Base-by-base conservation (phyloP, 2,329 filamentous ascomycete species). In the Cladosporium sp. region DNA sequence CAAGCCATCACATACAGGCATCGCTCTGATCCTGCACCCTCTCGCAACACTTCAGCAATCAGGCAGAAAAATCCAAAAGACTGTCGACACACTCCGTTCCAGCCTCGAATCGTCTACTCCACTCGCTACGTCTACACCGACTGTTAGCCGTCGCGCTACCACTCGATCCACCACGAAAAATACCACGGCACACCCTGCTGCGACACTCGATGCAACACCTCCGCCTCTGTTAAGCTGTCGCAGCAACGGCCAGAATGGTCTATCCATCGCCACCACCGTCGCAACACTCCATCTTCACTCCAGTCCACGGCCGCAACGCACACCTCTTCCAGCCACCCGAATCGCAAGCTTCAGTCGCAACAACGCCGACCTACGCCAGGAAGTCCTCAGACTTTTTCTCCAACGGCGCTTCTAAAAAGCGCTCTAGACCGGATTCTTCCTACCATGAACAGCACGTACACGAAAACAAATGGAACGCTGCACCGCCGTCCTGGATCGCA, bases 291-390 rank as follows among this genome's bases (percentile, higher is more conserved):
- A 47, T 37, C 8, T 44, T 50, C 24, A 50, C 54, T 3, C 54
- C 54, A 32, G 24, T 42, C n/a, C 35, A 36, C 19, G 54, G 54
- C 10, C 35, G 34, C 50, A 60, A 66, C 45, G 63, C 64, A 47
- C 69, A 73, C 52, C 63, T 78, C 64, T 78, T 77, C 60, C 74
- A 74, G 63, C 74, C 75, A 36, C 76, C 76, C 19, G 69, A 68
- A 34, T 73, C 75, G 36, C 71, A 72, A 6, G 70, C 71, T 1
- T 68, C 73, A 3, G 67, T 71, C 3, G 69, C 69, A 15, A 52
- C 63, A 20, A 64, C 65, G 20, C 64, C 65, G 24, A 58, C 60
- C 17, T 56, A 59, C 32, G 62, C 65, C 9, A 64, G 62, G 20
- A 35, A 40, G 28, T 59, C 61, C 15, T 62, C 57, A 39, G 67